These are phyloP conservation scores for Coelastrella sp. DNA, from an alignment of 139 green algal genomes.

Conservation along the genomic window DNA sequence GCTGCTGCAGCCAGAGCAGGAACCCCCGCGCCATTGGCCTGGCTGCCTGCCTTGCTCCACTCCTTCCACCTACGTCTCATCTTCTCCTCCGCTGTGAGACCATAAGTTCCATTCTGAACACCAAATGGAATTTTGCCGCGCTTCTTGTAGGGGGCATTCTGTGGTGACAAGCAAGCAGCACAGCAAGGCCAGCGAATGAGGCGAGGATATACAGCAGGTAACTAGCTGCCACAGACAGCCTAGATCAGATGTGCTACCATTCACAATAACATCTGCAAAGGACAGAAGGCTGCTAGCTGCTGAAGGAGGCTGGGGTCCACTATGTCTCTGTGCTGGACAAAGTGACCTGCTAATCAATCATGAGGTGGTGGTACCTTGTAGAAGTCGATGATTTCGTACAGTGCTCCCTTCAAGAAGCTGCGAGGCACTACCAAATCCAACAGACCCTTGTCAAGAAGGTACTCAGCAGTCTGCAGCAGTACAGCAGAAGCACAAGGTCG, in stretches of 20 bases:
- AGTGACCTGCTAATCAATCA: too few species aligned
- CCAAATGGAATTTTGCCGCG: slow-evolving; percentile 65
- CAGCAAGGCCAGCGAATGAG: neutral
- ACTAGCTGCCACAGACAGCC: too few species aligned
- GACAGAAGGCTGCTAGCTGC: too few species aligned
- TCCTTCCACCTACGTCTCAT: slow-evolving; percentile 47
- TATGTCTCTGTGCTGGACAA: too few species aligned
- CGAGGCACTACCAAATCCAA: slow-evolving; percentile 73
- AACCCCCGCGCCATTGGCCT: neutral
- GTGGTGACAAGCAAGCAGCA: neutral
- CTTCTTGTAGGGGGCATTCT: slow-evolving; percentile 66
- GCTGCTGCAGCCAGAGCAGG: slow-evolving; percentile 31
- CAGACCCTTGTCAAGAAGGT: slow-evolving; percentile 72
- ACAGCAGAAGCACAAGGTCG: neutral
- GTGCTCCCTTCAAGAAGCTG: slow-evolving; percentile 72
- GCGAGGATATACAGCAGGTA: too few species aligned
- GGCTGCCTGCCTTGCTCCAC: slow-evolving; percentile 33
- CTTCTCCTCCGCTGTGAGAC: slow-evolving; percentile 54
- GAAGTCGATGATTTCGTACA: slow-evolving; percentile 77
- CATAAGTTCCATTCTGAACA: slow-evolving; percentile 65
- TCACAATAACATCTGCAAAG: too few species aligned
- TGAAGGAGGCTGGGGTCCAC: too few species aligned
- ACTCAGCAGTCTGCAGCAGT: slow-evolving; percentile 67
- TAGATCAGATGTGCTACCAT: too few species aligned
- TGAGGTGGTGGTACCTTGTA: slow-evolving; percentile 52